Base-by-base conservation (phyloP, 2,329 filamentous ascomycete species). In the Bipolaris zeicola region DNA sequence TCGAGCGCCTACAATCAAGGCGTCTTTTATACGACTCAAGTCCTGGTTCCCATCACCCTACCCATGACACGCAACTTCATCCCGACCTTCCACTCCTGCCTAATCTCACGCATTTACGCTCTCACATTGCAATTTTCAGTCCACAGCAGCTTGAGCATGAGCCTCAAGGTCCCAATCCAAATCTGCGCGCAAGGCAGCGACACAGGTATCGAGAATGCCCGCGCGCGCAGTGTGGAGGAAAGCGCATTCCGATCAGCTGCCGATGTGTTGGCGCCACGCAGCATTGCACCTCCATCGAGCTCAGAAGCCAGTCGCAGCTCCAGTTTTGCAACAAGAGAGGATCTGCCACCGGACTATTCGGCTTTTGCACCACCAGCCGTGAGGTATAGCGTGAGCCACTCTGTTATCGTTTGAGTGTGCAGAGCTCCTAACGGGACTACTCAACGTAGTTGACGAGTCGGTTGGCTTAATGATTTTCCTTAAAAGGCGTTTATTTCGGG, bases 51-150 rank as follows among this genome's bases (percentile, higher is more conserved):
- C 0, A 77, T 90, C 65, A 81, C 82, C 0, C 79, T 89, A 0
- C 87, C 88, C 0, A 66, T 70, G n/a, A 78, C 78, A 60, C 89
- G 87, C 64, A 77, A 81, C 24, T 89, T 89, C 70, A 76, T 89
- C 18, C 89, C 88, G 1, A 88, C 87, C 2, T 91, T 91, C 76
- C 86, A 90, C 77, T 82, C 83, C 37, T 91, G 88, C 71, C 81
- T 90, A 50, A 77, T 86, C 42, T 86, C 85, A n/a, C 81, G 89
- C 50, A 76, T 81, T 16, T 91, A 91, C 71, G 73, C 78, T 3
- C 80, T 91, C 13, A 83, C 86, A 50, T 74, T 91, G 54, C 78
- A 79, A 13, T 73, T 91, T 20, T 80, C 82, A 3, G 80, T 85
- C 47, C 62, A 71, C 3, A 72, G 78, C 50, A 64, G 70, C 24